Evolutionary conservation across 2,329 filamentous ascomycete species (phyloP).

Genomic region (Coniosporium tulheliwenetii): DNA sequence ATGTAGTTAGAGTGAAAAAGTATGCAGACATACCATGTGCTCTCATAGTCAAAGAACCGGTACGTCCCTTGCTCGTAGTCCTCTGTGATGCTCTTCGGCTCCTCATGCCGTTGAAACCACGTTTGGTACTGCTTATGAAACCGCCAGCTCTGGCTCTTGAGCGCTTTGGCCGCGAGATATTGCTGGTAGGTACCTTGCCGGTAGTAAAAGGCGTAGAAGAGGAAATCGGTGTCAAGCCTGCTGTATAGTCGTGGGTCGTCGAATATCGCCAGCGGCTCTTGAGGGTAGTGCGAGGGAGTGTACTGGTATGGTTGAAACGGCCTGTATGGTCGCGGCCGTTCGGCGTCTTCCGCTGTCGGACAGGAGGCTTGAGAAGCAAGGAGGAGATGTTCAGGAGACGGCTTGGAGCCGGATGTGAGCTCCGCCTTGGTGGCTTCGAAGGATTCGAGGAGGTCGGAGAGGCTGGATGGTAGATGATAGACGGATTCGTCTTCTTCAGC

Average conservation of each 20-base stretch:
- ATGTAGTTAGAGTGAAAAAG: not conserved
- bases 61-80: slow-evolving; percentile 98
- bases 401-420: slow-evolving; percentile 42
- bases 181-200: slow-evolving; percentile 93
- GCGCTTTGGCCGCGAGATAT: slow-evolving; percentile 85
- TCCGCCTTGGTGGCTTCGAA: slow-evolving; percentile 73
- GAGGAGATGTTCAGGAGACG: slow-evolving; percentile 58
- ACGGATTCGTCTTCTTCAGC: slow-evolving; percentile 60
- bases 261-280: slow-evolving; percentile 81
- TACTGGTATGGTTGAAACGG: slow-evolving; percentile 63
- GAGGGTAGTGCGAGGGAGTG: slow-evolving; percentile 72
- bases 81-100: slow-evolving; percentile 96
- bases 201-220: slow-evolving; percentile 99
- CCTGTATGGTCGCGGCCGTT: slow-evolving; percentile 69
- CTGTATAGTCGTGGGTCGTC: slow-evolving; percentile 80
- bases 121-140: slow-evolving; percentile 99
- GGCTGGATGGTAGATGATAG: slow-evolving; percentile 76
- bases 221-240: slow-evolving; percentile 82
- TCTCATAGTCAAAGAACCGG: slow-evolving; percentile 98
- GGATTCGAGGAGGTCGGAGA: slow-evolving; percentile 82
- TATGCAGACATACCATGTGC: slow-evolving; percentile 64
- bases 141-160: slow-evolving; percentile 96
- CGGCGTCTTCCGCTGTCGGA: slow-evolving; percentile 63
- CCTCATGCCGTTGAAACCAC: slow-evolving; percentile 97
- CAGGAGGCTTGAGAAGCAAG: slow-evolving; percentile 56